phyloP scores from a whole-genome alignment of 2,329 filamentous ascomycete species.

The Penicillium sp. region DNA sequence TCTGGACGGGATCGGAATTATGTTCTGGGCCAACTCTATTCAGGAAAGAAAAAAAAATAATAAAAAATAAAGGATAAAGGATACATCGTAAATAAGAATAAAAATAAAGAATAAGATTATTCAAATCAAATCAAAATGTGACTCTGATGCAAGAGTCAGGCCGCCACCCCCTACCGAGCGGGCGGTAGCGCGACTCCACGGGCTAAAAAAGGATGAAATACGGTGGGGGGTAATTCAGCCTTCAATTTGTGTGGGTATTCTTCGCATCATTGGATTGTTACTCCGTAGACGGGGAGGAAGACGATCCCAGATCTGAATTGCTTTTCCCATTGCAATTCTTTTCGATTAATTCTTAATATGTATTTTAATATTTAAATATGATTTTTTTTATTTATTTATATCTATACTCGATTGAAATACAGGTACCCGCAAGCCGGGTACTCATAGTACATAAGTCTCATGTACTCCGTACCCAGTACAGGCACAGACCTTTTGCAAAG shows the following conservation, averaged over 20 bases:
- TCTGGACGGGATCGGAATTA: background rate
- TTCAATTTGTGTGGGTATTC: slow-evolving; percentile 5
- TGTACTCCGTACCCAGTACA: slow-evolving; percentile 11
- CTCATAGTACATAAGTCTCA: slow-evolving; percentile 10
- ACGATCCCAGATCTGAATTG: slow-evolving; percentile 11
- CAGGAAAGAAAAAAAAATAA: background rate
- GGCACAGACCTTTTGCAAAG: slow-evolving; percentile 8
- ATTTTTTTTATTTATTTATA: background rate
- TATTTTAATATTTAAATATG: background rate
- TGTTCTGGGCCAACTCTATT: slow-evolving; percentile 4
- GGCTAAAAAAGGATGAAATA: slow-evolving; percentile 10
- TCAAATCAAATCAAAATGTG: slow-evolving; percentile 9
- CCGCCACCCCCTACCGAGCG: slow-evolving; percentile 35
- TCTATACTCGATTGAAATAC: background rate
- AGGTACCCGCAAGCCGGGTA: background rate
- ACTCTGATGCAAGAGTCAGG: slow-evolving; percentile 12
- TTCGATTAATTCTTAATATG: background rate
- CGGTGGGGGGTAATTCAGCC: slow-evolving; percentile 11
- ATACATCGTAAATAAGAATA: slow-evolving; percentile 3
- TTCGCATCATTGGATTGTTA: background rate
- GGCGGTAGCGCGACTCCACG: slow-evolving; percentile 25
- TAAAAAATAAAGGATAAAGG: background rate
- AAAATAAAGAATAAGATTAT: slow-evolving; percentile 7
- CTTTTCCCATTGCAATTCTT: background rate
- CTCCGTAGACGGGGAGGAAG: background rate